Base-by-base conservation (phyloP, 192 early-diverging fungal genomes). In the Umbelopsis ramanniana region DNA sequence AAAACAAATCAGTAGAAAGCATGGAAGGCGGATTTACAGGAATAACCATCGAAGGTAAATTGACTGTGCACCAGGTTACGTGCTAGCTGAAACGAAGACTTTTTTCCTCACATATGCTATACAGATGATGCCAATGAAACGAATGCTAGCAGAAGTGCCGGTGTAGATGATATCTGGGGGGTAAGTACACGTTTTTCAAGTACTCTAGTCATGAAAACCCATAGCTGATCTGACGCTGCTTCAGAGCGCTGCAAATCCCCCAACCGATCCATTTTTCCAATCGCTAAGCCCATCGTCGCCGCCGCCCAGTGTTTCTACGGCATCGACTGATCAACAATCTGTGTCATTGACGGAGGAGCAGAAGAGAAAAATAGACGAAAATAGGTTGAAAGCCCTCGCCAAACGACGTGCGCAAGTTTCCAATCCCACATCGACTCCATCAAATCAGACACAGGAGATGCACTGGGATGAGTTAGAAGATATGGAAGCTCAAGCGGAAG, bases 21-120 rank as follows among this genome's bases (percentile, higher is more conserved):
- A 53, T 52, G 50, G 9, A 17, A n/a, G 73, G 52, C 0, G 67
- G 67, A 8, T 48, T 74, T 17, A 69, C 73, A 22, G 67, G 67
- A 10, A 69, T 74, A 52, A 69, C 52, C 4, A 33, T 74, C 15
- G 52, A 74, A 48, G 73, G 73, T 69, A 74, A 43, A 40, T 40
- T 43, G 40, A 43, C 40, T 12, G 6, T 2, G 6, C 11, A 43
- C 40, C 1, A 43, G 6, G 8, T 40, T 40, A n/a, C n/a, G n/a
- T n/a, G 29, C 29, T 3, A 3, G 29, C 29, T 29, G 29, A 29
- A 29, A 29, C 29, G 3, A 29, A 29, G 3, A 29, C 6, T 11
- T 11, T 7, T 43, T 43, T 43, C 6, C 40, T 43, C 40, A 43
- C 40, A 7, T 6, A 0, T 19, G 6, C 15, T 50, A 50, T 6